Percentiles rank a stretch among this genome's conserved stretches.
Conservation (phyloP, 2,329 filamentous ascomycete genomes). For the Colletotrichum chlorophyti region DNA sequence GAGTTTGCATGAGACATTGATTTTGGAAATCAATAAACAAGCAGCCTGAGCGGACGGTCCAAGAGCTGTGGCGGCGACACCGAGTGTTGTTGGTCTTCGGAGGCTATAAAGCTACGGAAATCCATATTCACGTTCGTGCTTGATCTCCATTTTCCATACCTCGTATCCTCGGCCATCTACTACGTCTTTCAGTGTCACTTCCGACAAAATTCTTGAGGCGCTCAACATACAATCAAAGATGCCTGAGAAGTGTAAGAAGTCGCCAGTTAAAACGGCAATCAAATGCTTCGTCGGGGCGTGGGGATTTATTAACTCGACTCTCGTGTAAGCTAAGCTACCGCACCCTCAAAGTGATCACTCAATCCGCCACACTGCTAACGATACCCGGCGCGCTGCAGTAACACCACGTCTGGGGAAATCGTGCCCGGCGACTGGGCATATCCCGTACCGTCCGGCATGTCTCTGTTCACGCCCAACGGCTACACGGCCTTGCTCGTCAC, state of each 20-base stretch:
- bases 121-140: no score
- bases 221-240: neutral
- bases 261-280: neutral
- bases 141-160: no score
- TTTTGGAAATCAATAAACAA: no score
- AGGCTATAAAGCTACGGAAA: no score
- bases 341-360: neutral
- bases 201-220: no score
- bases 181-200: no score
- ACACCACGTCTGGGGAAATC: constrained; percentile 10
- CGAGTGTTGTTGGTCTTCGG: no score
- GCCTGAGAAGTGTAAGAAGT: neutral
- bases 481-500: constrained; percentile 11
- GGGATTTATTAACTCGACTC: constrained; percentile 13
- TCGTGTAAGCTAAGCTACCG: neutral
- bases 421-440: constrained; percentile 11
- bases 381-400: neutral
- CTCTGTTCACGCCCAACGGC: constrained; percentile 11
- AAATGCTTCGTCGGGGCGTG: constrained; percentile 4
- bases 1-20: no score
- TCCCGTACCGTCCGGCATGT: constrained; percentile 7
- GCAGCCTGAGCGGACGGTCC: no score
- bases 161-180: no score
- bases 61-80: no score
- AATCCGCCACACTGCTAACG: neutral